Conservation (phyloP, 2,329 filamentous ascomycete genomes). For the Endothia cerciana region DNA sequence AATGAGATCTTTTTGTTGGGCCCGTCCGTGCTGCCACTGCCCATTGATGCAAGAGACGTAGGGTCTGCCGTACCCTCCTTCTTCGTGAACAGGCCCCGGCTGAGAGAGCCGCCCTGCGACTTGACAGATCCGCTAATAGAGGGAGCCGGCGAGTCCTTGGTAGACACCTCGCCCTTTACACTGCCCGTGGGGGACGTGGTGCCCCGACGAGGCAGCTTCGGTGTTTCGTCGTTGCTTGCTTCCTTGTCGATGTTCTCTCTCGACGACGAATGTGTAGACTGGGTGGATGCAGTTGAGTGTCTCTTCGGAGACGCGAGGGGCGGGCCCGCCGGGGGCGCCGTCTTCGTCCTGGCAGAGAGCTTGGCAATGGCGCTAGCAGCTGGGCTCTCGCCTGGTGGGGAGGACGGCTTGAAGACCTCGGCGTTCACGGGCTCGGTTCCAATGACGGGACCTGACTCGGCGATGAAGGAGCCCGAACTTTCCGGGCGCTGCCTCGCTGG, state of each 20-base stretch:
- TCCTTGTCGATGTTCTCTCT: conserved; percentile 48
- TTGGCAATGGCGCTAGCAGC: conserved; percentile 70
- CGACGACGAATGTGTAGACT: conserved; percentile 56
- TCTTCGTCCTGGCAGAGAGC: conserved; percentile 64
- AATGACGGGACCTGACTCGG: conserved; percentile 66
- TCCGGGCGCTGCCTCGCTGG: conserved; percentile 36
- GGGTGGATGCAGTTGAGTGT: conserved; percentile 46
- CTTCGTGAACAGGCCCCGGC: conserved; percentile 46
- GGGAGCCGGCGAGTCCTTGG: conserved; percentile 39
- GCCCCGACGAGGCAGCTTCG: conserved; percentile 40
- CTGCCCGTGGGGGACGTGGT: conserved; percentile 43
- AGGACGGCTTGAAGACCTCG: conserved; percentile 63
- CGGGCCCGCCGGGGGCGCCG: conserved; percentile 51
- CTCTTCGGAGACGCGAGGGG: conserved; percentile 41
- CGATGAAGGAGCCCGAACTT: conserved; percentile 64
- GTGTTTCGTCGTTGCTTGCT: conserved; percentile 37
- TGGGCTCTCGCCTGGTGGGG: conserved; percentile 59
- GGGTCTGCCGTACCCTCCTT: conserved; percentile 44
- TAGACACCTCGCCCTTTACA: conserved; percentile 33
- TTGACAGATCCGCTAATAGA: conserved; percentile 43
- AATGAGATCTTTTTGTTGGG: conserved; percentile 53
- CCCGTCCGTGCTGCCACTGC: conserved; percentile 34
- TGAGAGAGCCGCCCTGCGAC: conserved; percentile 43
- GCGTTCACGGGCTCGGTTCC: conserved; percentile 69
- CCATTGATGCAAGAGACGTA: conserved; percentile 42